Evolutionary conservation across 345 rosid genomes (phyloP).

Genomic region (Stellera chamaejasme): DNA sequence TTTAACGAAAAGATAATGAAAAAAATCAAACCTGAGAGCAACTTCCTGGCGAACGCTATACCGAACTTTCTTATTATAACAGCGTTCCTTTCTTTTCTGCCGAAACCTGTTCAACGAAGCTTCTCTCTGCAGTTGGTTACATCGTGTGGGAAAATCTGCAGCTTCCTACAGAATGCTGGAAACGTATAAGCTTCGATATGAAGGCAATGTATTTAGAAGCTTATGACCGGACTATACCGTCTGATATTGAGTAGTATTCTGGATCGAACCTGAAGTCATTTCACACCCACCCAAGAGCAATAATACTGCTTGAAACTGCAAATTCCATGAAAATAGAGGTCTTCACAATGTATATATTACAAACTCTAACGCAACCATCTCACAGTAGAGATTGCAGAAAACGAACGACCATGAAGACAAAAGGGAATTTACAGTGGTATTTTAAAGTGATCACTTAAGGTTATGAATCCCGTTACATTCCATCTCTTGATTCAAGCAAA

Average conservation of each 20-base stretch:
- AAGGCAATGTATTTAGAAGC: neutral
- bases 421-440: neutral
- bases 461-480: neutral
- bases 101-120: slow-evolving; percentile 84
- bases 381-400: slow-evolving; percentile 2
- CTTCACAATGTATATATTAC: neutral
- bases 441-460: neutral
- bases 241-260: slow-evolving; percentile 43
- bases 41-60: slow-evolving; percentile 96
- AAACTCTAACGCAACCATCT: neutral
- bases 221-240: slow-evolving; percentile 29
- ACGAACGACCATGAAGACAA: neutral
- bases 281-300: slow-evolving; percentile 75
- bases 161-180: slow-evolving; percentile 30
- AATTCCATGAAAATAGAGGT: neutral
- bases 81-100: slow-evolving; percentile 88
- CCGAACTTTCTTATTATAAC: slow-evolving; percentile 92
- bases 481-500: neutral
- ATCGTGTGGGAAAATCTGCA: slow-evolving; percentile 50
- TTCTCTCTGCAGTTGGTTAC: slow-evolving; percentile 76
- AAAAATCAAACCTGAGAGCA: slow-evolving; percentile 58
- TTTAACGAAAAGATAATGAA: neutral
- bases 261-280: slow-evolving; percentile 50
- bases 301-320: slow-evolving; percentile 75
- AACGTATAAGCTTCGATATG: neutral